Evolutionary conservation across 805 yeast genomes (phyloP), one percentile per base, ranked within the genome.

Genomic region (Myxozyma neotropica): DNA sequence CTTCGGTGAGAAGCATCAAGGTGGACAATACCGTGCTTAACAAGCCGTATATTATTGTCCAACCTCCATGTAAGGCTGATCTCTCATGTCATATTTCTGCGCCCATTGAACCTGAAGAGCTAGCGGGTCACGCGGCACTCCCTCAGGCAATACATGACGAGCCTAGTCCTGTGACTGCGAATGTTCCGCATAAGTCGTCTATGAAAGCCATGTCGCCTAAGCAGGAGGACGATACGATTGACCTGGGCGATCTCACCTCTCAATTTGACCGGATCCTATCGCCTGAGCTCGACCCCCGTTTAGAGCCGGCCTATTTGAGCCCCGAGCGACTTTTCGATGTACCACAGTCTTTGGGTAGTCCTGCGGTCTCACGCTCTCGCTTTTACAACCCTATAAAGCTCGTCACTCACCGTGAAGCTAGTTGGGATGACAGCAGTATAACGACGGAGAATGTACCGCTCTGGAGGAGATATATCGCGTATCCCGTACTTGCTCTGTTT

Each of bases 401-500:
- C 33, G n/a, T n/a, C n/a, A n/a, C n/a, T n/a, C 33, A 10, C 6
- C 33, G 19, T 19, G 40, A 21, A 31, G 13, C 15, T 23, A 17
- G 27, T 10, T 27, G 24, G 27, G 36, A 21, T 24, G 19, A 24
- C 44, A 33, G 29, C 36, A 31, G 35, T 13, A 23, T 17, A 31
- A 33, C 15, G 15, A 35, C 19, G 13, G 57, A 50, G 21, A 21
- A 50, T 38, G 46, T 31, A 7, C 57, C 57, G 6, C 29, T 40
- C 15, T 57, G 61, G 61, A 52, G 53, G 53, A 43, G 45, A 36
- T 46, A 52, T 26, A 17, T 57, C 13, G 47, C 31, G n/a, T 53
- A 33, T 55, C 58, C 58, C 2, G 3, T 42, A 39, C 19, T 44
- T 23, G 33, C 46, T n/a, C 31, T 35, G 17, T 35, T 58, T 8